Conservation (phyloP, 768 basidiomycete genomes). For the Lanmaoa pseudosensibilis region DNA sequence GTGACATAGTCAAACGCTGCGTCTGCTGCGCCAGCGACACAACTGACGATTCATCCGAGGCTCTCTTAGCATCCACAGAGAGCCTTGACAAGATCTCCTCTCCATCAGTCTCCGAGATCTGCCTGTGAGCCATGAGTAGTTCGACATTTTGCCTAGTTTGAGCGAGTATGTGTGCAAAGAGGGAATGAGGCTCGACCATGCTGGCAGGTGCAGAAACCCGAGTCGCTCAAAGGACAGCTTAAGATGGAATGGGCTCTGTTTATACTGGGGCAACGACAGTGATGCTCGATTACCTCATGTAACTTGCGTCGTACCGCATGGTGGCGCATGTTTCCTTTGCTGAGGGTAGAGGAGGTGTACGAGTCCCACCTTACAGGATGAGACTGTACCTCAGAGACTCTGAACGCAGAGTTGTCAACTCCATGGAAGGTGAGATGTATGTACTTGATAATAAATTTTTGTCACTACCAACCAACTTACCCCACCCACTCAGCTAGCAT, state of each 20-base stretch:
- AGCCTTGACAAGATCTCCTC: conserved; percentile 41
- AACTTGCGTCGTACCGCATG: not conserved
- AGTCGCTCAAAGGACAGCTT: not conserved
- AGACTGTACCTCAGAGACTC: not conserved
- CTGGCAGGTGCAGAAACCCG: not conserved
- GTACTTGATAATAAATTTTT: not conserved
- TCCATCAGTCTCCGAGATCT: conserved; percentile 43
- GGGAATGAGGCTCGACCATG: conserved; percentile 26
- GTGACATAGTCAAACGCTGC: conserved; percentile 26
- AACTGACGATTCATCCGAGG: conserved; percentile 19
- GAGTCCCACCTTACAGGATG: too few species aligned
- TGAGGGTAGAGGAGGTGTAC: not conserved
- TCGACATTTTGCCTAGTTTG: conserved; percentile 49
- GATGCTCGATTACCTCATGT: conserved; percentile 27
- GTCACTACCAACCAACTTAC: not conserved
- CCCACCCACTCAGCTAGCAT: not conserved
- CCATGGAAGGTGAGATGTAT: not conserved
- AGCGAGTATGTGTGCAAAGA: conserved; percentile 40
- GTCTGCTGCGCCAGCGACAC: conserved; percentile 24
- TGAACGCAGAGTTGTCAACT: not conserved
- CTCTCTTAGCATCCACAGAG: conserved; percentile 21
- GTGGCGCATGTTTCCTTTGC: not conserved
- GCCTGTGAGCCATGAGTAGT: conserved; percentile 44
- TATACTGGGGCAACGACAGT: conserved; percentile 6
- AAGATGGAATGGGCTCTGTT: conserved; percentile 7